Conservation (phyloP, 495 filamentous ascomycete species). For the Glarea lozoyensis region DNA sequence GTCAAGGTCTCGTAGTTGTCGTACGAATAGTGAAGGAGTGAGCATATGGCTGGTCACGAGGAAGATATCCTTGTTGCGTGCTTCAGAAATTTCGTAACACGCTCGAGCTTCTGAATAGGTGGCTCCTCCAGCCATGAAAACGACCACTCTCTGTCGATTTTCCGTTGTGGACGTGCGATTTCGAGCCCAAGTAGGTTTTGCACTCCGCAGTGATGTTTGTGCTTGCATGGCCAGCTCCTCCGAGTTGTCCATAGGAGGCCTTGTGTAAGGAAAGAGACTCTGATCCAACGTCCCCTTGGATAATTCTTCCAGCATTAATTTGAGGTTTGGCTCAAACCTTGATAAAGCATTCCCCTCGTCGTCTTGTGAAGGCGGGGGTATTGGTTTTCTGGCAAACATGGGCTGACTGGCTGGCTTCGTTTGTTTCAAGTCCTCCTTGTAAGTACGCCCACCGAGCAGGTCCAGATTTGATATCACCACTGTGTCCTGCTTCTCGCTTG, state of each 20-base stretch:
- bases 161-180: slow-evolving; percentile 66
- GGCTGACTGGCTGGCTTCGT: slow-evolving; percentile 51
- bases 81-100: slow-evolving; percentile 78
- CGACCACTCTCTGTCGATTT: slow-evolving; percentile 80
- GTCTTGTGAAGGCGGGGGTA: slow-evolving; percentile 36
- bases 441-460: slow-evolving; percentile 67
- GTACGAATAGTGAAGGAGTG: slow-evolving; percentile 67
- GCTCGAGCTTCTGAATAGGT: slow-evolving; percentile 82
- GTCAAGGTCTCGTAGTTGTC: slow-evolving; percentile 72
- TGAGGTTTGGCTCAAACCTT: slow-evolving; percentile 63
- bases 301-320: slow-evolving; percentile 71
- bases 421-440: slow-evolving; percentile 72
- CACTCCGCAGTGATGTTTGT: slow-evolving; percentile 72
- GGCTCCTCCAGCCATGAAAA: slow-evolving; percentile 94
- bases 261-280: slow-evolving; percentile 70
- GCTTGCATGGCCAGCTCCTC: slow-evolving; percentile 50
- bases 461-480: slow-evolving; percentile 70
- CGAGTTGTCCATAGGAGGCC: slow-evolving; percentile 54
- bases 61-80: slow-evolving; percentile 70
- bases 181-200: slow-evolving; percentile 90
- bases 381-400: slow-evolving; percentile 55
- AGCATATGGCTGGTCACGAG: slow-evolving; percentile 89
- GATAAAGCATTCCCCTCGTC: slow-evolving; percentile 57
- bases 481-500: slow-evolving; percentile 60
- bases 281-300: slow-evolving; percentile 57